phyloP scores from a whole-genome alignment of 2,329 filamentous ascomycete species.

The Diplodia sapinea region DNA sequence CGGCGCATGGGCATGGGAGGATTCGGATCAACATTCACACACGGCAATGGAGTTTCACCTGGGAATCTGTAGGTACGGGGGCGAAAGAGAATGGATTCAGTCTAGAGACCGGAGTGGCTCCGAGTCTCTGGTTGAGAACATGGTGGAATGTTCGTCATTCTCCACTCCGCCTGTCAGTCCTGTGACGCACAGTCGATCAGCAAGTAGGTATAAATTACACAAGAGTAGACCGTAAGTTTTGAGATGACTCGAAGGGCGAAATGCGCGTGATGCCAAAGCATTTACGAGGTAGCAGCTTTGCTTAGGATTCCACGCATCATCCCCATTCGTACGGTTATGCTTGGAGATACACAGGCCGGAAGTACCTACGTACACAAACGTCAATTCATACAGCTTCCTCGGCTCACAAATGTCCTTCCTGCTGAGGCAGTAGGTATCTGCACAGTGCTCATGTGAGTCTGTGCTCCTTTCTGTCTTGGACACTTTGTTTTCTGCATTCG shows the following conservation, averaged over 20 bases:
- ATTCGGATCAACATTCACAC: neutral
- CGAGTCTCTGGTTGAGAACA: neutral
- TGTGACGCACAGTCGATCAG: neutral
- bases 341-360: neutral
- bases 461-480: conserved; percentile 3
- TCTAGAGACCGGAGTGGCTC: neutral
- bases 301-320: neutral
- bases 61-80: neutral
- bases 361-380: neutral
- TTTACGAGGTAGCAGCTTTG: neutral
- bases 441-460: neutral
- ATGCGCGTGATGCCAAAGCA: neutral
- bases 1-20: conserved; percentile 13
- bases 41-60: conserved; percentile 6
- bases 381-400: neutral
- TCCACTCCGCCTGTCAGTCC: neutral
- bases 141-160: conserved; percentile 4
- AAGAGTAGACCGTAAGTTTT: neutral
- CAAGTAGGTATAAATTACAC: neutral
- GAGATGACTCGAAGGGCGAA: too few relatives aligned
- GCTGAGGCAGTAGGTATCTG: neutral
- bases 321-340: neutral
- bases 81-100: neutral
- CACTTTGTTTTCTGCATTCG: neutral
- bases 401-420: neutral